Evolutionary conservation across 1,284 basidiomycete species (phyloP).

Genomic region (Ceratorhiza oryzae-sativae): DNA sequence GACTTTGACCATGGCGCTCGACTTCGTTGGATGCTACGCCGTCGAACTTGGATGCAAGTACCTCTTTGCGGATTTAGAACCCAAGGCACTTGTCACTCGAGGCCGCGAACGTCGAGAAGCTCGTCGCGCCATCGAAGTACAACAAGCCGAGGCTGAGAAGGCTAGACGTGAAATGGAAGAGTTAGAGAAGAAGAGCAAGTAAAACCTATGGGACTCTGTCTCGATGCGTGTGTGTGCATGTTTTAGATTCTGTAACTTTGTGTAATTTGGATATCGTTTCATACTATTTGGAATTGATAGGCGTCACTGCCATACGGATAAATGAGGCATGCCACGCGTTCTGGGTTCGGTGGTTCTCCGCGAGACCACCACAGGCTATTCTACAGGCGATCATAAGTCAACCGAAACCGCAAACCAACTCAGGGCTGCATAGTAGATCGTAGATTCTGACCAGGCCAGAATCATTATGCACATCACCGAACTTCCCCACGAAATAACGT

Average conservation of each 20-base stretch:
- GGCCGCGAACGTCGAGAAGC: slow-evolving; percentile 75
- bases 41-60: slow-evolving; percentile 85
- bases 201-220: neutral
- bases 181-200: slow-evolving; percentile 42
- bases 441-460: too few relatives aligned
- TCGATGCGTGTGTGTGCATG: neutral
- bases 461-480: neutral
- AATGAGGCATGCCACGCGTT: too few relatives aligned
- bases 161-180: slow-evolving; percentile 34
- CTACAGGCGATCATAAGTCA: too few relatives aligned
- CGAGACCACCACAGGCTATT: too few relatives aligned
- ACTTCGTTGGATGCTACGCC: slow-evolving; percentile 88
- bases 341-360: too few relatives aligned
- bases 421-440: too few relatives aligned
- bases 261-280: slow-evolving; percentile 11
- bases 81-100: slow-evolving; percentile 82
- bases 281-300: neutral
- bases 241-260: slow-evolving; percentile 21
- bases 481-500: neutral
- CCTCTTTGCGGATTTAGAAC: slow-evolving; percentile 88
- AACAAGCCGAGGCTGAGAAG: slow-evolving; percentile 34
- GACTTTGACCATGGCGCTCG: slow-evolving; percentile 81
- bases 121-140: slow-evolving; percentile 52
- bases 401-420: too few relatives aligned
- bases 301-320: too few relatives aligned